Conservation (phyloP, 2,329 filamentous ascomycete species). For the Aspergillus awamori region DNA sequence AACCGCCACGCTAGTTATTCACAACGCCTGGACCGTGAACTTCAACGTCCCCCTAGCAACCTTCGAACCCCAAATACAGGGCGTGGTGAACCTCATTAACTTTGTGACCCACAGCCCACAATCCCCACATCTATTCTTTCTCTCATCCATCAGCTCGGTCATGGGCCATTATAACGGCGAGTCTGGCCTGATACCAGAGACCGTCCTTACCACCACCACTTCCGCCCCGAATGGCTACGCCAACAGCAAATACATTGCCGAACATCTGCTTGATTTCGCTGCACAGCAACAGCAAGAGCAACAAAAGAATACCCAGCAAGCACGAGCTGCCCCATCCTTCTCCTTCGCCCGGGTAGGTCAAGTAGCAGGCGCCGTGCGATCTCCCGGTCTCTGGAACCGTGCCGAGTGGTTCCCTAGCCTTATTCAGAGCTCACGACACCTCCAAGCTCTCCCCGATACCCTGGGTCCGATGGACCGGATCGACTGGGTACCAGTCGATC, state of each 20-base stretch:
- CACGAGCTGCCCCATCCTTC: neutral
- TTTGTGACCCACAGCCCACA: constrained; percentile 14
- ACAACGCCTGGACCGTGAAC: constrained; percentile 35
- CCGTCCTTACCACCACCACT: neutral
- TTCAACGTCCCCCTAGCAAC: constrained; percentile 53
- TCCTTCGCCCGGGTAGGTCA: constrained; percentile 31
- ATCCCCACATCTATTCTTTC: neutral
- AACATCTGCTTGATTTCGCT: constrained; percentile 29
- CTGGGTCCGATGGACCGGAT: neutral
- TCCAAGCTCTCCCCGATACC: constrained; percentile 9
- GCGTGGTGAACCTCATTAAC: constrained; percentile 46
- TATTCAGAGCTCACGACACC: constrained; percentile 10
- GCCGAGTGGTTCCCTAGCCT: constrained; percentile 21
- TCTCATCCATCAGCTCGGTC: constrained; percentile 7
- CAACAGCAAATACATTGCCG: constrained; percentile 32
- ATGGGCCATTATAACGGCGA: neutral
- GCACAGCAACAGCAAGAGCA: neutral
- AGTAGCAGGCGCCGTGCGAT: constrained; percentile 25
- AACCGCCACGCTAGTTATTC: constrained; percentile 26
- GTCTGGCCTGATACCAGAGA: neutral
- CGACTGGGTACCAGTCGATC: neutral
- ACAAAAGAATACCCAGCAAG: fast-evolving
- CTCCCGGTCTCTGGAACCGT: constrained; percentile 10
- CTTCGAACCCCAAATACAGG: constrained; percentile 49
- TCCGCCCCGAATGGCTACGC: constrained; percentile 27